These are phyloP conservation scores for Sonneratia alba DNA, from an alignment of 345 rosid species.

Conservation along the genomic window DNA sequence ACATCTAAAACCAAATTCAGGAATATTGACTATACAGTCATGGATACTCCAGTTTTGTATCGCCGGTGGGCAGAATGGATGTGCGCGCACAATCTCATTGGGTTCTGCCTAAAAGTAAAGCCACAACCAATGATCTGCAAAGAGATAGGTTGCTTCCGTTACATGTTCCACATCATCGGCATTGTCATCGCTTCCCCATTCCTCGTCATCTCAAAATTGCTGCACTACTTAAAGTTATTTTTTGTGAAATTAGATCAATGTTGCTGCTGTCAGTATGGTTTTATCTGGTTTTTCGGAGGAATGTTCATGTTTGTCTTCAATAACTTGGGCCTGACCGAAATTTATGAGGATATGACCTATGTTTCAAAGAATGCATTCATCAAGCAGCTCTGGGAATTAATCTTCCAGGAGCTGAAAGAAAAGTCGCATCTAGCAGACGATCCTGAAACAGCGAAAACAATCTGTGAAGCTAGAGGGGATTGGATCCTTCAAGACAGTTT, in stretches of 20 bases:
- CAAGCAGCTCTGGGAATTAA: slow-evolving; percentile 38
- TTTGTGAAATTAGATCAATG: background rate
- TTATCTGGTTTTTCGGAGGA: background rate
- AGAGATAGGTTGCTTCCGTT: slow-evolving; percentile 11
- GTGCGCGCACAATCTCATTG: slow-evolving; percentile 36
- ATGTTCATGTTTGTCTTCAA: background rate
- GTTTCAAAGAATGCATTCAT: slow-evolving; percentile 34
- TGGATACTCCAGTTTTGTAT: slow-evolving; percentile 19
- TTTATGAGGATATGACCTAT: slow-evolving; percentile 22
- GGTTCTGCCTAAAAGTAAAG: slow-evolving; percentile 28
- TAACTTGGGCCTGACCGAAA: slow-evolving; percentile 20
- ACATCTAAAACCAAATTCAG: background rate
- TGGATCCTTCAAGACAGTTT: slow-evolving; percentile 33
- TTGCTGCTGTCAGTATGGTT: background rate
- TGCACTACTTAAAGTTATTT: background rate
- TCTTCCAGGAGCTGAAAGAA: slow-evolving; percentile 25
- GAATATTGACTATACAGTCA: slow-evolving; percentile 9
- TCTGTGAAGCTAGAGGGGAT: slow-evolving; percentile 46
- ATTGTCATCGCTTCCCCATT: background rate
- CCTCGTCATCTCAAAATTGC: background rate
- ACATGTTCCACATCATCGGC: no score
- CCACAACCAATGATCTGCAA: slow-evolving; percentile 18
- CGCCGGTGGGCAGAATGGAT: slow-evolving; percentile 53
- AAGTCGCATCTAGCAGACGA: slow-evolving; percentile 35
- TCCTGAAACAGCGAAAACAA: slow-evolving; percentile 32